Base-by-base conservation (phyloP, 2,329 filamentous ascomycete species). In the Sporothrix brunneoviolacea region DNA sequence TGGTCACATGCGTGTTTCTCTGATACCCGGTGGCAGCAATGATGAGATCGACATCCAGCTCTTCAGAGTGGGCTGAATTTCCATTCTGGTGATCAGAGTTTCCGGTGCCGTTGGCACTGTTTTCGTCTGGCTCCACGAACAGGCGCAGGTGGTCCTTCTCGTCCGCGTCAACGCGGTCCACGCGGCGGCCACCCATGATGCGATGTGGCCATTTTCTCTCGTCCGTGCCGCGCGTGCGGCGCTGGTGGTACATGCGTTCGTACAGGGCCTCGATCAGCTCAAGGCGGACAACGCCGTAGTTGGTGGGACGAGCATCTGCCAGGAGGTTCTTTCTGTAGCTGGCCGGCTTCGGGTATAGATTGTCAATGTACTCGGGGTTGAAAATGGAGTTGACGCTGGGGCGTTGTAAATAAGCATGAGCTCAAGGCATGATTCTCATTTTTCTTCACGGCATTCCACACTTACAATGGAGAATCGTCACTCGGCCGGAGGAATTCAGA, bases 381-480 rank as follows among this genome's bases (percentile, higher is more conserved):
- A 97, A 97, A 63, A 97, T 88, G 62, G 93, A 90, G 67, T 97
- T 97, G 60, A 97, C 90, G 61, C 87, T 91, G 56, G 50, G 18
- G 1, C 19, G 4, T 13, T n/a, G 16, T 32, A n/a, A n/a, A n/a
- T n/a, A n/a, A n/a, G n/a, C n/a, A n/a, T n/a, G n/a, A n/a, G n/a
- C n/a, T n/a, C n/a, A n/a, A n/a, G n/a, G n/a, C n/a, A n/a, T n/a
- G n/a, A n/a, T n/a, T n/a, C n/a, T n/a, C n/a, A n/a, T n/a, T n/a
- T n/a, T n/a, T n/a, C n/a, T n/a, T n/a, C n/a, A n/a, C n/a, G n/a
- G n/a, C n/a, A n/a, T n/a, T n/a, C n/a, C n/a, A n/a, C n/a, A 77
- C 86, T 73, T 73, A 91, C 87, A 97, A 97, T 16, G 91, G 93
- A 48, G 89, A 95, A 66, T 97, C 93, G 64, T 98, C 91, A 63